These are phyloP conservation scores for Neobulgaria alba DNA, from an alignment of 2,329 filamentous ascomycete species.

Conservation along the genomic window DNA sequence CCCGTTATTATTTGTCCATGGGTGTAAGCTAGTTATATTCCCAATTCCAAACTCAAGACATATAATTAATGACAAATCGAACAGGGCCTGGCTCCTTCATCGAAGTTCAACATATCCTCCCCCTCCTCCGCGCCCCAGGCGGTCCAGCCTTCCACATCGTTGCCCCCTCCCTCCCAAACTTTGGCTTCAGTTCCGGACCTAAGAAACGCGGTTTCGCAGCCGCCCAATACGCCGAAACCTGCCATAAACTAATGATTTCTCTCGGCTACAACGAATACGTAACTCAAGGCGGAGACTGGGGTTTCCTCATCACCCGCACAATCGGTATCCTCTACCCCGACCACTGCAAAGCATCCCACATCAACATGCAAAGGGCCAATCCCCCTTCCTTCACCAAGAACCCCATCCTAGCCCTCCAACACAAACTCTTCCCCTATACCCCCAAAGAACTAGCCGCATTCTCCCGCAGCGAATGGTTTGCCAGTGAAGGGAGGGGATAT, in stretches of 20 bases:
- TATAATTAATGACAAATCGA: not conserved
- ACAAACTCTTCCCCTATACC: slow-evolving; percentile 45
- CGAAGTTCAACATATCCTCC: slow-evolving; percentile 56
- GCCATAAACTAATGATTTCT: slow-evolving; percentile 59
- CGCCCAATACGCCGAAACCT: slow-evolving; percentile 52
- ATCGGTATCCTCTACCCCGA: slow-evolving; percentile 52
- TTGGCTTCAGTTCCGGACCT: slow-evolving; percentile 37
- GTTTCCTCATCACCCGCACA: slow-evolving; percentile 53
- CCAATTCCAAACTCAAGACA: too few species aligned
- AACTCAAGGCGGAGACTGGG: slow-evolving; percentile 64
- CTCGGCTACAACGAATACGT: slow-evolving; percentile 57
- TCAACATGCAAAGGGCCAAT: slow-evolving; percentile 46
- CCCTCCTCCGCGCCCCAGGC: slow-evolving; percentile 32
- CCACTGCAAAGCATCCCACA: slow-evolving; percentile 49
- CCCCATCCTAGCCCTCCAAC: slow-evolving; percentile 49
- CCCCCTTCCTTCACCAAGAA: slow-evolving; percentile 42
- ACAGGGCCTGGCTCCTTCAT: slow-evolving; percentile 60
- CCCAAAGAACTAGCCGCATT: slow-evolving; percentile 37
- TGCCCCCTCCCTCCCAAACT: slow-evolving; percentile 48
- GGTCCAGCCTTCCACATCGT: slow-evolving; percentile 46
- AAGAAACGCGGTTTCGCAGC: slow-evolving; percentile 47
- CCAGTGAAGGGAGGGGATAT: slow-evolving; percentile 46
- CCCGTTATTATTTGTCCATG: slow-evolving; percentile 52
- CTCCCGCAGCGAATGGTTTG: slow-evolving; percentile 49
- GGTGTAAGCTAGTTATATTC: too few species aligned